Percentiles rank a stretch among this genome's conserved stretches.
Evolutionary conservation across 192 early-diverging fungal species (phyloP).

Genomic region (Backusella mclennaniae): DNA sequence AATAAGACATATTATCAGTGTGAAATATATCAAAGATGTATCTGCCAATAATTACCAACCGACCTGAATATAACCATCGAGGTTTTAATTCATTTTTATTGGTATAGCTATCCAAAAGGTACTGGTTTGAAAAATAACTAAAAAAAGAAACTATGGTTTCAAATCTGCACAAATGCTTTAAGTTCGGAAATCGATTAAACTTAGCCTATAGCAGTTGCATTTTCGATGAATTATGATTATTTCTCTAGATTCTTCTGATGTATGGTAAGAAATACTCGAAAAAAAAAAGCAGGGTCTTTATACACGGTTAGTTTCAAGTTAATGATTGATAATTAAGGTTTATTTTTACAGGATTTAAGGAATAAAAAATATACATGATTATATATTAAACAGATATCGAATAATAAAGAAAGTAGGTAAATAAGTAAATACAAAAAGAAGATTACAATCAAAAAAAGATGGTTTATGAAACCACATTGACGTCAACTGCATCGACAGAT

Average conservation of each 20-base stretch:
- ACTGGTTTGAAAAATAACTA: background rate
- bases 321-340: background rate
- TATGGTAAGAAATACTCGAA: background rate
- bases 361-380: background rate
- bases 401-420: background rate
- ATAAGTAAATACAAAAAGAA: background rate
- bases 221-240: background rate
- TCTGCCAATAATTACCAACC: no score
- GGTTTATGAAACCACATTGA: background rate
- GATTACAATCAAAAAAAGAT: background rate
- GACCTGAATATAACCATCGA: no score
- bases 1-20: no score
- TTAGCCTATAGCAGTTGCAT: background rate
- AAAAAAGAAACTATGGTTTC: background rate
- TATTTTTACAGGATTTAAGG: background rate
- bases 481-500: background rate
- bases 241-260: background rate
- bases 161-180: background rate
- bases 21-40: no score
- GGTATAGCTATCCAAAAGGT: no score
- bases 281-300: no score
- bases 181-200: background rate
- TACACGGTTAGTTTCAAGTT: background rate
- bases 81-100: no score
- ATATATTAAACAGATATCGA: background rate